These are phyloP conservation scores for Sclerotinia minor DNA, from an alignment of 2,329 filamentous ascomycete genomes.

Conservation along the genomic window DNA sequence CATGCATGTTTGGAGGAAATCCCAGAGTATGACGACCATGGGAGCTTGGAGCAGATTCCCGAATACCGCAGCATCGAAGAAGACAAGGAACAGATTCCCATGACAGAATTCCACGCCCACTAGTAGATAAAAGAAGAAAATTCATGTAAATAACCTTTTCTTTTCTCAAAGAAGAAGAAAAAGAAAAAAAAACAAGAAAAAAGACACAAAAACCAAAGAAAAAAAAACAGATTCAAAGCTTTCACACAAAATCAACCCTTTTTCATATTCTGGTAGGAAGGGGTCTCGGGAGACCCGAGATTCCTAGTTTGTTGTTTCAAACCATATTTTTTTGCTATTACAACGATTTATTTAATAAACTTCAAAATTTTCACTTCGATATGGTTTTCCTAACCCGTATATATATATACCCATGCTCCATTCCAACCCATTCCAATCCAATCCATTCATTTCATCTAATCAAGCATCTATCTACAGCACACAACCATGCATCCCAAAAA, in stretches of 20 bases:
- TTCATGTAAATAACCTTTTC: background rate
- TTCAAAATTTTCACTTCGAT: background rate
- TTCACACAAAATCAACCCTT: background rate
- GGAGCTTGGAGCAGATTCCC: background rate
- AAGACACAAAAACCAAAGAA: too few species aligned
- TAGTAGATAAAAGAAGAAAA: background rate
- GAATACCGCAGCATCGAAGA: background rate
- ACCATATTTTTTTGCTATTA: background rate
- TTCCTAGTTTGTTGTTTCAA: too few species aligned
- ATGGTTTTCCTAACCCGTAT: background rate
- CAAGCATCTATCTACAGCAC: background rate
- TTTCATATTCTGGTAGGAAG: background rate
- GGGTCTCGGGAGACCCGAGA: too few species aligned
- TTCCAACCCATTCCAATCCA: too few species aligned
- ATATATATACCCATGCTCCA: too few species aligned
- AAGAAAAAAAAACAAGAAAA: background rate
- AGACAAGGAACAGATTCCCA: slow-evolving; percentile 7
- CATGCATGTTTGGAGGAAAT: background rate
- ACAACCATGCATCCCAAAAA: too few species aligned
- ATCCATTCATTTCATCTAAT: too few species aligned
- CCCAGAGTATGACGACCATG: background rate
- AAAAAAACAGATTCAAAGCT: background rate
- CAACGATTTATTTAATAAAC: background rate
- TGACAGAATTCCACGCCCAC: slow-evolving; percentile 13
- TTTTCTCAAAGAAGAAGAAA: background rate